Percentiles rank a stretch among this genome's conserved stretches.
Evolutionary conservation across 2,329 filamentous ascomycete species (phyloP).

Genomic region (Hymenoscyphus fraxineus): DNA sequence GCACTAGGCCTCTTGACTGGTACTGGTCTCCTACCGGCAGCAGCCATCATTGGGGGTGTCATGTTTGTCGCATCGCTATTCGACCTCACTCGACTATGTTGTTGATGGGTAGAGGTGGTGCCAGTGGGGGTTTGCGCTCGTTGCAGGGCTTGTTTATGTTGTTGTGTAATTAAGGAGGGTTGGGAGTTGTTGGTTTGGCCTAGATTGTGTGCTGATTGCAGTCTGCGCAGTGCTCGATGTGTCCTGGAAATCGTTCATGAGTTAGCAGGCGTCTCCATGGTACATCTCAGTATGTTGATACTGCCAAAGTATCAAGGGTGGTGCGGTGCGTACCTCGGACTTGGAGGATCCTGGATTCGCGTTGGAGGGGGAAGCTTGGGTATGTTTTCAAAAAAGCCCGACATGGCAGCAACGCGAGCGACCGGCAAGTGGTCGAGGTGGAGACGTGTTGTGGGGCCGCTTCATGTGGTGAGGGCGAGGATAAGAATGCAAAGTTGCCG

Average conservation of each 20-base stretch:
- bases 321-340: neutral
- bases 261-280: neutral
- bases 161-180: conserved; percentile 60
- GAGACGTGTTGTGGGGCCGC: conserved; percentile 16
- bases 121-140: conserved; percentile 23
- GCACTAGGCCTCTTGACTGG: conserved; percentile 45
- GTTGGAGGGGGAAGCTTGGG: conserved; percentile 24
- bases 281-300: neutral
- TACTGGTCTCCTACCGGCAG: conserved; percentile 42
- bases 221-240: conserved; percentile 65
- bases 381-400: conserved; percentile 19
- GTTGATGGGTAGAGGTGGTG: conserved; percentile 12
- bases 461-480: neutral
- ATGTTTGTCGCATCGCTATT: conserved; percentile 66
- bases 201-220: conserved; percentile 71
- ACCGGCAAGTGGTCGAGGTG: conserved; percentile 19
- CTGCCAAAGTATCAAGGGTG: too few relatives aligned
- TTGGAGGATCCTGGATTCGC: conserved; percentile 47
- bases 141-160: conserved; percentile 48
- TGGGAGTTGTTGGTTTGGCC: conserved; percentile 46
- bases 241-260: conserved; percentile 43
- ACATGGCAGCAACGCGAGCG: neutral
- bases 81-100: conserved; percentile 57
- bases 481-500: neutral
- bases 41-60: conserved; percentile 37